Evolutionary conservation across 805 yeast genomes (phyloP).

Genomic region (Cephaloascus fragrans): DNA sequence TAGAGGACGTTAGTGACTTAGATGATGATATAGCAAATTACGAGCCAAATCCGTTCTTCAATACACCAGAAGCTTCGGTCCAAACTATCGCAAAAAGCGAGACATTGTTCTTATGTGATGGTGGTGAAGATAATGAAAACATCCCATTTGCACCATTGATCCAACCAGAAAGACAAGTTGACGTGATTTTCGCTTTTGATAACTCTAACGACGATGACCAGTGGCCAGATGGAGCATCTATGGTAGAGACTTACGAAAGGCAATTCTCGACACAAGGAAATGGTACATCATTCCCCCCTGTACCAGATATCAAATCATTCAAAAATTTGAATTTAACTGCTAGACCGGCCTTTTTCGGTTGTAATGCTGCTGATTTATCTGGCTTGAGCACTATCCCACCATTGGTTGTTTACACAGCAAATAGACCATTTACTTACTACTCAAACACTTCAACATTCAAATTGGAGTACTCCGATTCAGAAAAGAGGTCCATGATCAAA

Average conservation of each 20-base stretch:
- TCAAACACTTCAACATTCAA: constrained; percentile 68
- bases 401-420: constrained; percentile 68
- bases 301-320: constrained; percentile 62
- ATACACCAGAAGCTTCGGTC: constrained; percentile 25
- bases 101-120: constrained; percentile 55
- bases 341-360: constrained; percentile 76
- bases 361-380: constrained; percentile 58
- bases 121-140: constrained; percentile 71
- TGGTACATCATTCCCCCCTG: constrained; percentile 66
- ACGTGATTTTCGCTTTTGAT: constrained; percentile 56
- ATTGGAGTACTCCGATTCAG: constrained; percentile 48
- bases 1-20: constrained; percentile 34
- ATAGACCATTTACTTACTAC: constrained; percentile 51
- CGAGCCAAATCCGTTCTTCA: constrained; percentile 62
- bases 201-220: constrained; percentile 55
- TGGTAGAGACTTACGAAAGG: constrained; percentile 46
- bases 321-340: constrained; percentile 51
- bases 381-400: constrained; percentile 49
- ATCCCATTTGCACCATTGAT: constrained; percentile 59
- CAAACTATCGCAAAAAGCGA: constrained; percentile 27
- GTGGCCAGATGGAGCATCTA: constrained; percentile 65
- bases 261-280: constrained; percentile 45
- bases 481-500: constrained; percentile 47
- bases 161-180: constrained; percentile 51
- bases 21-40: constrained; percentile 64